Conservation (phyloP, 805 yeast genomes). For the Yamadazyma kitorensis region DNA sequence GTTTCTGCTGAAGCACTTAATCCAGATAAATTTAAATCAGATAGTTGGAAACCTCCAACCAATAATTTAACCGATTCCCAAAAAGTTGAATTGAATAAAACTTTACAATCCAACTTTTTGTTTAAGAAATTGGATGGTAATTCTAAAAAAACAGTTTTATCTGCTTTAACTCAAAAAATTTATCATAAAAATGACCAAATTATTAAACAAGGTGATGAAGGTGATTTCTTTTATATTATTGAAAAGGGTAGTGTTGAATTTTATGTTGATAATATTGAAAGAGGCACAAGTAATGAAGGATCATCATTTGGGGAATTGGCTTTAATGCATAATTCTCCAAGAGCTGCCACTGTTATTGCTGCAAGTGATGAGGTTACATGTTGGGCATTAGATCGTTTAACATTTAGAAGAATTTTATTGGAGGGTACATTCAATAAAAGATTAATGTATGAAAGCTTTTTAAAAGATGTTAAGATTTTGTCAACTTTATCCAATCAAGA, state of each 20-base stretch:
- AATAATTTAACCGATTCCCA: constrained; percentile 64
- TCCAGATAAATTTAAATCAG: constrained; percentile 65
- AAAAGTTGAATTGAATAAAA: constrained; percentile 60
- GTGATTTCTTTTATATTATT: constrained; percentile 85
- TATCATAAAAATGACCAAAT: constrained; percentile 60
- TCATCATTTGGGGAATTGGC: constrained; percentile 96
- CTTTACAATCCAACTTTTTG: constrained; percentile 78
- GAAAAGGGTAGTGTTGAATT: constrained; percentile 85
- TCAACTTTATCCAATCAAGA: constrained; percentile 71
- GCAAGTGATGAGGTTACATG: constrained; percentile 61
- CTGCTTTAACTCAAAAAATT: constrained; percentile 76
- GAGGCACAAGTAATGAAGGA: constrained; percentile 78
- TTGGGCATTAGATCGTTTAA: constrained; percentile 92
- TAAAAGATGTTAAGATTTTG: constrained; percentile 82
- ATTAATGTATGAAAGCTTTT: constrained; percentile 82
- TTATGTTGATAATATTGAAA: constrained; percentile 65
- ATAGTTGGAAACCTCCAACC: constrained; percentile 71
- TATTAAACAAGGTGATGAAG: constrained; percentile 90
- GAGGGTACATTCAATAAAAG: constrained; percentile 92
- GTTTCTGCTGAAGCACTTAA: constrained; percentile 87
- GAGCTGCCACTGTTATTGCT: constrained; percentile 92
- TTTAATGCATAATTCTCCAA: constrained; percentile 93
- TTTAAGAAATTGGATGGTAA: constrained; percentile 81
- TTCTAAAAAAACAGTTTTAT: constrained; percentile 71
- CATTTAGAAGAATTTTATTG: constrained; percentile 86